Evolutionary conservation across 768 basidiomycete genomes (phyloP), one percentile per base, ranked within the genome.

Genomic region (Leccinum variicolor): DNA sequence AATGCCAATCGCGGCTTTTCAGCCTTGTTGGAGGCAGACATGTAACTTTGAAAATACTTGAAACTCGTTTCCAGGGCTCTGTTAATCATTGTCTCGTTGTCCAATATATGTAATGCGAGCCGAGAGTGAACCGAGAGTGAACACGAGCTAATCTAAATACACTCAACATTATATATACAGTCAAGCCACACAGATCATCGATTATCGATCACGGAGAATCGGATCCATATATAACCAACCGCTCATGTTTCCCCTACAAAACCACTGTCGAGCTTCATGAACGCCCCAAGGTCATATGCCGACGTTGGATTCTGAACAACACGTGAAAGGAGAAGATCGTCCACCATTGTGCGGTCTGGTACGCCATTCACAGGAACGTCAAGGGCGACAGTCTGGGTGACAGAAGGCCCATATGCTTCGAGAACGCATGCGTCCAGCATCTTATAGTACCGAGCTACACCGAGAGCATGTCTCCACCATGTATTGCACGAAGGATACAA

Each of bases 1-100:
- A 84, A 81, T 51, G 82, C 81, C 21, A 90, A 53, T 39, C 52
- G 62, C 6, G 68, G 66, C 43, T 57, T 69, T 55, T 50, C 48
- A 33, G 63, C 26, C n/a, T 47, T 49, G 15, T 45, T 45, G 15
- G 60, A 45, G 19, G 46, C 8, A 21, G 50, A 34, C 65, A 62
- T 64, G 3, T 41, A 59, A 3, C 23, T 28, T n/a, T 50, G 66
- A 25, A 62, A 26, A 47, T 50, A 55, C 28, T 55, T 54, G 19
- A 50, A 59, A 14, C 52, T 31, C n/a, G 47, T 45, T 36, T 52
- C 43, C 29, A 63, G 50, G 47, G 50, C 25, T 13, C 41, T 43
- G 8, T 21, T 23, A 36, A 50, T 55, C 62, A 62, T 52, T 48
- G 47, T 43, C 11, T 43, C 41, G 41, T 39, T 39, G 9, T 36